Conservation (phyloP, 352 stramenopile genomes). For the Pythium monospermum region DNA sequence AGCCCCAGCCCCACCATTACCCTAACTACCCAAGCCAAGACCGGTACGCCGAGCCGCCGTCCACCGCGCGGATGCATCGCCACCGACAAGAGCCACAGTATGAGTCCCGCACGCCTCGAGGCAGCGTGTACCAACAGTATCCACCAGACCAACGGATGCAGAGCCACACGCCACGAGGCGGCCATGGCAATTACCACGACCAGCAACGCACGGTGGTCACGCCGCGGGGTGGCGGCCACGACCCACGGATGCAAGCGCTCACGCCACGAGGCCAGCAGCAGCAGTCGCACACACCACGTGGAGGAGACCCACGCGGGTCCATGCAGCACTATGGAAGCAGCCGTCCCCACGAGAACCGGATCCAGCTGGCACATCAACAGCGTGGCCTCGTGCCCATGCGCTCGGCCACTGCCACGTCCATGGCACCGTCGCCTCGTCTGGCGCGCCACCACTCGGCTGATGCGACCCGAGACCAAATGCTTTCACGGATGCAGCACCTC, state of each 20-base stretch:
- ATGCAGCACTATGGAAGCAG: no score
- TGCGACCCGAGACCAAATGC: slow-evolving; percentile 13
- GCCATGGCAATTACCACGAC: background rate
- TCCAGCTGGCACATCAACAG: background rate
- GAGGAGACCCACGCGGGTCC: background rate
- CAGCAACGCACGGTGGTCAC: background rate
- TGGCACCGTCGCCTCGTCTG: background rate
- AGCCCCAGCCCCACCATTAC: no score
- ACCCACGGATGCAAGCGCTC: no score
- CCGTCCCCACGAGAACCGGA: slow-evolving; percentile 1
- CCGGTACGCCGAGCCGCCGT: background rate
- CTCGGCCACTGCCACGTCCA: background rate
- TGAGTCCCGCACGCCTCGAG: no score
- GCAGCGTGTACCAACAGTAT: background rate
- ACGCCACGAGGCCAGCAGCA: background rate
- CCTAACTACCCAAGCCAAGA: no score
- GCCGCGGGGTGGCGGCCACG: background rate
- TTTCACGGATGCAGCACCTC: slow-evolving; percentile 22
- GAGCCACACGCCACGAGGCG: background rate
- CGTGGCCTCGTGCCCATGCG: background rate
- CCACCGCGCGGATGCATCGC: background rate
- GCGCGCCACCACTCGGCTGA: slow-evolving; percentile 14
- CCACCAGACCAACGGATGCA: background rate
- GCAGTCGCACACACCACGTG: background rate
- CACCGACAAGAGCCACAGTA: background rate